Percentiles rank a stretch among this genome's conserved stretches.
Evolutionary conservation across 2,329 filamentous ascomycete genomes (phyloP).

Genomic region (Diaporthe velutina): DNA sequence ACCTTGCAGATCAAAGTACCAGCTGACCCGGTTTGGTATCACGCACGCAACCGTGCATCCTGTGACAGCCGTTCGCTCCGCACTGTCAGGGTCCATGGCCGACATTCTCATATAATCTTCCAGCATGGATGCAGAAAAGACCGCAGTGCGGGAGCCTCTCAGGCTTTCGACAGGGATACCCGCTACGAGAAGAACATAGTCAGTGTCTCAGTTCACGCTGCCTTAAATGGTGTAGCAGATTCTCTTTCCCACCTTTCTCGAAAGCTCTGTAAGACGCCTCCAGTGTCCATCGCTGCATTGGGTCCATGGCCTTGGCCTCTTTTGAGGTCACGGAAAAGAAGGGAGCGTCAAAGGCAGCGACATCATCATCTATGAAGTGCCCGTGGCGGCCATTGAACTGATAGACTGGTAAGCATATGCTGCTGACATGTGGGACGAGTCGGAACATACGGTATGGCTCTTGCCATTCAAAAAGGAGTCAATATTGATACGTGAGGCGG

Average conservation of each 20-base stretch:
- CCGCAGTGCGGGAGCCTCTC: slow-evolving; percentile 48
- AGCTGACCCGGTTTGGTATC: slow-evolving; percentile 55
- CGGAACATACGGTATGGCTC: slow-evolving; percentile 8
- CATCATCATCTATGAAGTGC: slow-evolving; percentile 52
- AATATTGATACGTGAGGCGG: slow-evolving; percentile 47
- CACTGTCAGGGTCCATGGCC: slow-evolving; percentile 51
- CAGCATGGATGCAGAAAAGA: slow-evolving; percentile 54
- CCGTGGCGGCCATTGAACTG: slow-evolving; percentile 37
- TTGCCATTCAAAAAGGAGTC: slow-evolving; percentile 43
- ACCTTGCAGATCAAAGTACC: slow-evolving; percentile 54
- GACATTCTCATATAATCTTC: slow-evolving; percentile 52
- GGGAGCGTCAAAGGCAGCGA: slow-evolving; percentile 52
- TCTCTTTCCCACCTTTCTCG: slow-evolving; percentile 49
- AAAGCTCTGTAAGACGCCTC: slow-evolving; percentile 52
- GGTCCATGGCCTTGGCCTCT: slow-evolving; percentile 54
- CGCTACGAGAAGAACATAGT: slow-evolving; percentile 43
- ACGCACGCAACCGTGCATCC: slow-evolving; percentile 41
- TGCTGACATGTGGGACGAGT: neutral
- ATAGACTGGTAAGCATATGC: neutral
- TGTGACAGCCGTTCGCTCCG: slow-evolving; percentile 49
- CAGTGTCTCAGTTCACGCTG: slow-evolving; percentile 18
- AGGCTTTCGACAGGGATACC: slow-evolving; percentile 49
- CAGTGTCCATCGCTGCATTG: slow-evolving; percentile 51
- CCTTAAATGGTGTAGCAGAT: neutral
- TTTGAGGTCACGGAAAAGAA: slow-evolving; percentile 54